These are phyloP conservation scores for Lentinula raphanica DNA, from an alignment of 768 basidiomycete species.

Conservation along the genomic window DNA sequence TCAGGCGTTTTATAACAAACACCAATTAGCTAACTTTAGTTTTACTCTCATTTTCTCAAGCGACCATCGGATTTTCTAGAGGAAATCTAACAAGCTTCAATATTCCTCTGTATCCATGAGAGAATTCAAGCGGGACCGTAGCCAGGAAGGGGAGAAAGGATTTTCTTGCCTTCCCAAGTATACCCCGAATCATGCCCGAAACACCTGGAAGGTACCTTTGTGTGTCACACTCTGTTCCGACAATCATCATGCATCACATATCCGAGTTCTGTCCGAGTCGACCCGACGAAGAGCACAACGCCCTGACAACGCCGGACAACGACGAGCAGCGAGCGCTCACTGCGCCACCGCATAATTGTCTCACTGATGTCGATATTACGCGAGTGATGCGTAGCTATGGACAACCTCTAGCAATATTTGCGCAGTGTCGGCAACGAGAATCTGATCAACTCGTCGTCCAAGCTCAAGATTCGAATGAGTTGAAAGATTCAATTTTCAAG, in stretches of 20 bases:
- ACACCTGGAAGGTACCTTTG: neutral
- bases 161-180: neutral
- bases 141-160: neutral
- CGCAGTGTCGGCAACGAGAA: neutral
- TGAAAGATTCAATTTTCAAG: too few relatives aligned
- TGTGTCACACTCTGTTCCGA: neutral
- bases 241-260: neutral
- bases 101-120: neutral
- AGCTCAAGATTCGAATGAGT: too few relatives aligned
- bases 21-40: conserved; percentile 1
- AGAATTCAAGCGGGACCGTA: neutral
- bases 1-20: neutral
- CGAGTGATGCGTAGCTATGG: too few relatives aligned
- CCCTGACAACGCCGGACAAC: neutral
- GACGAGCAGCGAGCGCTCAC: neutral
- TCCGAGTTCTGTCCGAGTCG: neutral
- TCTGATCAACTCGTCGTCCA: neutral
- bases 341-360: neutral
- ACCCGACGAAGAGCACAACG: neutral
- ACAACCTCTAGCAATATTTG: neutral
- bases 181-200: neutral
- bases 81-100: too few relatives aligned
- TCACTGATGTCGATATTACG: neutral
- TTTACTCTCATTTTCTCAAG: neutral
- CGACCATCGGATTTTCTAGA: neutral